Evolutionary conservation across 2,329 filamentous ascomycete genomes (phyloP), one percentile per base, ranked within the genome.

Genomic region (Claviceps sorghi): DNA sequence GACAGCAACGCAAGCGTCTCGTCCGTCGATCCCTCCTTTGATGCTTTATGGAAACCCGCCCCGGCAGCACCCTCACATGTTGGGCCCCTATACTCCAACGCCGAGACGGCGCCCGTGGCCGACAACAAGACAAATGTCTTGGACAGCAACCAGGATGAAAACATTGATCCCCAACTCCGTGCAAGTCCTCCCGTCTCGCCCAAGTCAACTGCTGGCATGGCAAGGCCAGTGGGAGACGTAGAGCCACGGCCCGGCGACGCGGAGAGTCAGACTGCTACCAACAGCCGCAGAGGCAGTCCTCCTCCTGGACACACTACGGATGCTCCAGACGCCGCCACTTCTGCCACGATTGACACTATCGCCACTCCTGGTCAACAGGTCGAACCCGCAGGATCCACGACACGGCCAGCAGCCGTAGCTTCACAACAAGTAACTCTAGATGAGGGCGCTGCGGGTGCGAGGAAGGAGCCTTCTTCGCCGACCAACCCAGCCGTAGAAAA

Each of bases 1-100:
- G 52, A 55, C 46, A 57, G 57, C 48, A 57, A 55, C 48, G 63
- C 63, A 48, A 61, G 62, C 53, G 54, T 57, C 54, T 66, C 64
- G 45, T 65, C 65, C 7, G 57, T 63, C 38, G 56, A 58, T 32
- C 58, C 60, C 51, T 54, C 59, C 21, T 52, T 52, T 19, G 52
- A 58, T 21, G 54, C 40, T 38, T 57, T 54, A 19, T 57, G 54
- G 56, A 58, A 58, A 54, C 53, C 55, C 10, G 52, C 56, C 5
- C 50, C 56, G 17, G 49, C 53, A 30, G n/a, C 55, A 22, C 38
- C 52, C 21, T 49, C 55, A 21, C 42, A 50, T 6, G 22, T 48
- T 42, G 48, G 32, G 17, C 29, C 21, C 9, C 10, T 49, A 1
- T 44, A 45, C 29, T 46, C 50, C 4, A 47, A 52, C 11, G 17